Conservation (phyloP, 108 stramenopile genomes). For the Conticribra weissflogii region DNA sequence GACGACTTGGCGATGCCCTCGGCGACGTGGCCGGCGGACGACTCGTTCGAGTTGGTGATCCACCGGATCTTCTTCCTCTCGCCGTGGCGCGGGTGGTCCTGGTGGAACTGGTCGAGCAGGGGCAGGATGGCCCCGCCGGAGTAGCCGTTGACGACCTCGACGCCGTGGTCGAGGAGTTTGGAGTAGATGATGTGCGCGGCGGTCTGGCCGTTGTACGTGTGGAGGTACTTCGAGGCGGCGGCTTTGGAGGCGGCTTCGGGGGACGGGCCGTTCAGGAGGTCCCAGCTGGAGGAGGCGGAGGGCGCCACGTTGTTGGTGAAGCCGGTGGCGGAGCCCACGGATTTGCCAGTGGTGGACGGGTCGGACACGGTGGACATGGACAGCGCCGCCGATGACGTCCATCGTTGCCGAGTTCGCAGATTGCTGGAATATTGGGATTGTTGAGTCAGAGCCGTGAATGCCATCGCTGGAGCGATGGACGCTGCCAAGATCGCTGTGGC, state of each 20-base stretch:
- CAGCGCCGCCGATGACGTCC: background rate
- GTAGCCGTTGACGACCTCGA: conserved; percentile 90
- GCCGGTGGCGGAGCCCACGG: conserved; percentile 40
- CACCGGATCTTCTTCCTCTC: conserved; percentile 66
- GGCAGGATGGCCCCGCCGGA: conserved; percentile 93
- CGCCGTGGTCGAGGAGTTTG: conserved; percentile 81
- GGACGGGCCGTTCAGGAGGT: conserved; percentile 43
- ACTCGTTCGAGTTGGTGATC: conserved; percentile 93
- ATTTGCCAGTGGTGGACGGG: conserved; percentile 45
- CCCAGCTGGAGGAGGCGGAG: conserved; percentile 8
- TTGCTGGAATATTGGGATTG: background rate
- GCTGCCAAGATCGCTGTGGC: conserved; percentile 25
- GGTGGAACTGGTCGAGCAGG: conserved; percentile 87
- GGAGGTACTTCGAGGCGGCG: conserved; percentile 41
- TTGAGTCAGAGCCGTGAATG: background rate
- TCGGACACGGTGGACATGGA: conserved; percentile 41
- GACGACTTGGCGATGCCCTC: conserved; percentile 89
- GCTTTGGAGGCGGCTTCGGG: conserved; percentile 28
- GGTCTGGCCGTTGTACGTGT: conserved; percentile 65
- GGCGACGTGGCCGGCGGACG: conserved; percentile 83
- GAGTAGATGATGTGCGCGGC: conserved; percentile 87
- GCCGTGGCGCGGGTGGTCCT: conserved; percentile 78
- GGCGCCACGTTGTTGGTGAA: conserved; percentile 35
- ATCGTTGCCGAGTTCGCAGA: background rate
- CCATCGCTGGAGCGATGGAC: conserved; percentile 2